Base-by-base conservation (phyloP, 257 asterid species). In the Ocimum tenuiflorum region DNA sequence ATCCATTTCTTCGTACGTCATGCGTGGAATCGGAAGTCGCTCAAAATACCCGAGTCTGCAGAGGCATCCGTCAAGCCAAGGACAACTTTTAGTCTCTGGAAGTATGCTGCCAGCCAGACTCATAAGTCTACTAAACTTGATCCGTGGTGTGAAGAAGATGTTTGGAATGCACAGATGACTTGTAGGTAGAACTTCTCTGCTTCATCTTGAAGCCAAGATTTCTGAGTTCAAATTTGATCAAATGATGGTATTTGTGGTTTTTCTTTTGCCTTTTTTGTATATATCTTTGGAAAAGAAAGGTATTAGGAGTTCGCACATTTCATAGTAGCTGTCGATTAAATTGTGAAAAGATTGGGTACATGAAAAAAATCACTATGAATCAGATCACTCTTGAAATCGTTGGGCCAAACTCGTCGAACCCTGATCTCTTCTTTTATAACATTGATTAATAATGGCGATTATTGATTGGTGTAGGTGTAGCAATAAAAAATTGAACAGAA, bases 1-100 rank as follows among this genome's bases (percentile, higher is more conserved):
- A 92, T 72, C 99, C 99, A 0, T 92, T 92, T 73, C 96, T 89
- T 60, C 97, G 99, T 39, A 87, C 96, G 36, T 86, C 92, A 58
- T 84, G 96, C 60, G 20, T 43, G 72, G 97, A 92, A 82, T 64
- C 84, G 99, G 64, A 63, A 36, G 73, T 84, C 86, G 7, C 77
- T 92, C 70, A 84, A 71, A 49, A 84, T 92, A 71, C 80, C 89
- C 0, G 79, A 78, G 77, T 71, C 86, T 10, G 94, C 95, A 17
- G 82, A 80, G 79, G 71, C 63, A 89, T 92, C 68, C 85, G 99
- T 64, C 79, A 45, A 78, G 97, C 97, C 56, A 92, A 87, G 79
- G 95, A 89, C 68, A 79, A 76, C 78, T 92, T 89, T 71, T 89
- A 83, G 86, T 62, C 47, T 55, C 45, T 64, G 52, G 60, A 48